These are phyloP conservation scores for Chiua virens DNA, from an alignment of 768 basidiomycete genomes.

Conservation along the genomic window DNA sequence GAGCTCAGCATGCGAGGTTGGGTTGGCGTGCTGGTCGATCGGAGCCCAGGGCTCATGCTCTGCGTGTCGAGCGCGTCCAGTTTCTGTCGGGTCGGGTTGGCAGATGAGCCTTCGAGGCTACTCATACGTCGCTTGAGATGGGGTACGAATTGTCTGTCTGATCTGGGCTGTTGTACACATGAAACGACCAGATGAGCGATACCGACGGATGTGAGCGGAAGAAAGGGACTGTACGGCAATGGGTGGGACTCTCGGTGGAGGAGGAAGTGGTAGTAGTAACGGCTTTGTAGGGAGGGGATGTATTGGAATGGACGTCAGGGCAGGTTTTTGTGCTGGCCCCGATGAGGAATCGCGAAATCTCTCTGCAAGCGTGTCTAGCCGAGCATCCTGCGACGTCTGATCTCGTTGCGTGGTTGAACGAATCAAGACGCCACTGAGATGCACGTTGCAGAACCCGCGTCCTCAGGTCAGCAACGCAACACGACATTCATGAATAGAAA, in stretches of 20 bases:
- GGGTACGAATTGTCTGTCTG: conserved; percentile 5
- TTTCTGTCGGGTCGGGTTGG: conserved; percentile 8
- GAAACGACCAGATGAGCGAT: too few relatives aligned
- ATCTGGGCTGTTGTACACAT: conserved; percentile 12
- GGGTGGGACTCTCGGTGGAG: conserved; percentile 4
- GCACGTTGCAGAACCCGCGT: background rate
- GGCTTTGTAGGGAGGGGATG: background rate
- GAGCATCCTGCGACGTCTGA: conserved; percentile 4
- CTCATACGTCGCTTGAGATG: conserved; percentile 16
- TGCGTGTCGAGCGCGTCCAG: conserved; percentile 3
- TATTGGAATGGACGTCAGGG: background rate
- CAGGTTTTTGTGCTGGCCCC: background rate
- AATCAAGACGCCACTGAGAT: conserved; percentile 14
- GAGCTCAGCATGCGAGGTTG: background rate
- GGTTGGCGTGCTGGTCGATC: background rate
- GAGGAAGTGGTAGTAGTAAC: background rate
- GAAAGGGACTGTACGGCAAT: conserved; percentile 8
- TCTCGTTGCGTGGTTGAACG: conserved; percentile 5
- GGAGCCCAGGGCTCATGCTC: background rate
- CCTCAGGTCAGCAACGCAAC: conserved; percentile 8
- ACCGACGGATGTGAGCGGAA: background rate
- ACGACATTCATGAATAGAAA: background rate
- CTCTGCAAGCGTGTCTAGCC: background rate
- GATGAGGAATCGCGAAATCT: background rate
- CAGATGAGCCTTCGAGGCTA: background rate